Evolutionary conservation across 805 yeast genomes (phyloP).

Genomic region (Ogataea henricii): DNA sequence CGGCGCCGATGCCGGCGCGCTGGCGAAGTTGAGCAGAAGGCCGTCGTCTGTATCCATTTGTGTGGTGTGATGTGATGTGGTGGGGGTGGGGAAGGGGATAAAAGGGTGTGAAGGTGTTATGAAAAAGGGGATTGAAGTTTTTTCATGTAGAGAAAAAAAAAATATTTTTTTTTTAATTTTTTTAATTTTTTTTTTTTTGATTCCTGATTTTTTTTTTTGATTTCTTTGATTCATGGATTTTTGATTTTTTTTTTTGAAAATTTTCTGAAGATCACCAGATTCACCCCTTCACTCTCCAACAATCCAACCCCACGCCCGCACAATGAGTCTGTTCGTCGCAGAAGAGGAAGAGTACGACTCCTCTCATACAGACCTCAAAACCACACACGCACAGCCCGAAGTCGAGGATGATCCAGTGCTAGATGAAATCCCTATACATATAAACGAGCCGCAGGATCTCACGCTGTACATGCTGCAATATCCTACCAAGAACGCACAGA

Average conservation of each 20-base stretch:
- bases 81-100: slow-evolving; percentile 3
- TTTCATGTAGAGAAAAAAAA: slow-evolving; percentile 7
- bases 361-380: slow-evolving; percentile 8
- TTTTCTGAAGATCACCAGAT: background rate
- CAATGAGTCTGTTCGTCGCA: slow-evolving; percentile 34
- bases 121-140: slow-evolving; percentile 3
- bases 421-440: slow-evolving; percentile 55
- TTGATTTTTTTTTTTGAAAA: background rate
- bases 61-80: background rate
- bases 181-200: background rate
- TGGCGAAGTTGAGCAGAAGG: slow-evolving; percentile 70
- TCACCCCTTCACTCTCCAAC: background rate
- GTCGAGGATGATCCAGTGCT: slow-evolving; percentile 54
- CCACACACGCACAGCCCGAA: background rate
- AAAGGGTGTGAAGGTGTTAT: background rate
- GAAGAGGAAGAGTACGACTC: slow-evolving; percentile 16
- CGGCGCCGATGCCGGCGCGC: slow-evolving; percentile 31
- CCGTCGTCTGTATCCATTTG: slow-evolving; percentile 57
- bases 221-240: background rate
- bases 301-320: background rate
- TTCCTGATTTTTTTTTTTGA: background rate
- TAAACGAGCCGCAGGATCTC: slow-evolving; percentile 9
- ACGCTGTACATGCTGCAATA: slow-evolving; percentile 27
- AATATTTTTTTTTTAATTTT: background rate
- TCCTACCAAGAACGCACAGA: slow-evolving; percentile 38